Percentiles rank a stretch among this genome's conserved stretches.
These are phyloP conservation scores for Holtermanniella nyarrowii DNA, from an alignment of 768 basidiomycete species.

Conservation along the genomic window DNA sequence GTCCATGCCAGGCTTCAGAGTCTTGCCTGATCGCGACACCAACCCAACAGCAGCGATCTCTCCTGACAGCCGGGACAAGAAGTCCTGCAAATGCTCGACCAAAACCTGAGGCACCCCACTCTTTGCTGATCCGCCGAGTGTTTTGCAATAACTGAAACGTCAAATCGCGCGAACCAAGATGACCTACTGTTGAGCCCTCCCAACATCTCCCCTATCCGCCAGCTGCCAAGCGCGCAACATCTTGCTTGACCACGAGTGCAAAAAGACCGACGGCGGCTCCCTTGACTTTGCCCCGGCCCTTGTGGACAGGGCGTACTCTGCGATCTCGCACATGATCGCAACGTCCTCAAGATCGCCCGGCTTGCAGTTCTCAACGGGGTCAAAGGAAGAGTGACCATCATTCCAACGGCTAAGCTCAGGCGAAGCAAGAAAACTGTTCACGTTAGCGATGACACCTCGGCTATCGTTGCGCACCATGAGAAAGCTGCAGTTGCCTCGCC, in stretches of 20 bases:
- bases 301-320: slow-evolving; percentile 80
- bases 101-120: slow-evolving; percentile 59
- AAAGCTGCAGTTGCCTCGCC: no score
- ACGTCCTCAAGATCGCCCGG: no score
- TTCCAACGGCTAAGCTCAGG: no score
- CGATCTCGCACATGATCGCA: slow-evolving; percentile 75
- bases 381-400: no score
- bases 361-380: no score
- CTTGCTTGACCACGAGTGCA: slow-evolving; percentile 81
- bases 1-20: slow-evolving; percentile 83
- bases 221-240: slow-evolving; percentile 64
- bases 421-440: no score
- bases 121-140: no score
- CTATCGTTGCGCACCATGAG: no score
- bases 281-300: slow-evolving; percentile 67
- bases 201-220: slow-evolving; percentile 70
- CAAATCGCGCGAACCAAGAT: slow-evolving; percentile 1
- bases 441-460: no score
- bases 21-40: slow-evolving; percentile 53
- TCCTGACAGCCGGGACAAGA: slow-evolving; percentile 60
- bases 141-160: slow-evolving; percentile 75
- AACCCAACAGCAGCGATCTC: slow-evolving; percentile 59
- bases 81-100: slow-evolving; percentile 61
- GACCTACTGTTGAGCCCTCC: slow-evolving; percentile 60
- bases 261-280: slow-evolving; percentile 59